Evolutionary conservation across 1,284 basidiomycete species (phyloP).

Genomic region (Ceratobasidium sp.): DNA sequence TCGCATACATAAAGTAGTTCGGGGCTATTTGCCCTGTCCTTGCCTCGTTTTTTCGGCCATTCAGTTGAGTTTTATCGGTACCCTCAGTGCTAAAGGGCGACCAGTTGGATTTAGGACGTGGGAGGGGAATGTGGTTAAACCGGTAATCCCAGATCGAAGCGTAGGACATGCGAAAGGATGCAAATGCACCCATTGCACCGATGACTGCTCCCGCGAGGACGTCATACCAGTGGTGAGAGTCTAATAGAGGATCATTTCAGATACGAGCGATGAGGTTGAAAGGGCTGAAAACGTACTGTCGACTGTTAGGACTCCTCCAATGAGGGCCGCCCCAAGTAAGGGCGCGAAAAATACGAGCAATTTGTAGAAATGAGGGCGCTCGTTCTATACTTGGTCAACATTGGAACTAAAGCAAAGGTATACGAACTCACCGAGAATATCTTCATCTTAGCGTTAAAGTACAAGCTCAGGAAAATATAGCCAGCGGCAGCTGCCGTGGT

Average conservation of each 20-base stretch:
- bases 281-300: conserved; percentile 16
- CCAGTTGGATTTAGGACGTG: conserved; percentile 41
- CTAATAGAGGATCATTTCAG: neutral
- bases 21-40: neutral
- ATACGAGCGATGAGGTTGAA: neutral
- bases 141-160: conserved; percentile 44
- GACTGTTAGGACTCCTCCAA: conserved; percentile 43
- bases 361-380: conserved; percentile 44
- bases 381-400: conserved; percentile 5
- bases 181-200: conserved; percentile 30
- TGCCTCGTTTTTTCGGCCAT: neutral
- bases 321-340: conserved; percentile 26
- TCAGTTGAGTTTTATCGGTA: neutral
- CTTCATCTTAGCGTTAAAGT: conserved; percentile 47
- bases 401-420: neutral
- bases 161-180: conserved; percentile 47
- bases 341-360: conserved; percentile 43
- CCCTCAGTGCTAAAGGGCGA: conserved; percentile 11
- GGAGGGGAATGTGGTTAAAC: conserved; percentile 45
- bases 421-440: conserved; percentile 35
- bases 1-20: conserved; percentile 9
- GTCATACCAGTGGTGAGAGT: conserved; percentile 47
- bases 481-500: conserved; percentile 44
- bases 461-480: conserved; percentile 39
- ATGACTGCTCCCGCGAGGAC: conserved; percentile 44